Conservation (phyloP, 148 eudicot genomes). For the Vaccinium macrocarpon region DNA sequence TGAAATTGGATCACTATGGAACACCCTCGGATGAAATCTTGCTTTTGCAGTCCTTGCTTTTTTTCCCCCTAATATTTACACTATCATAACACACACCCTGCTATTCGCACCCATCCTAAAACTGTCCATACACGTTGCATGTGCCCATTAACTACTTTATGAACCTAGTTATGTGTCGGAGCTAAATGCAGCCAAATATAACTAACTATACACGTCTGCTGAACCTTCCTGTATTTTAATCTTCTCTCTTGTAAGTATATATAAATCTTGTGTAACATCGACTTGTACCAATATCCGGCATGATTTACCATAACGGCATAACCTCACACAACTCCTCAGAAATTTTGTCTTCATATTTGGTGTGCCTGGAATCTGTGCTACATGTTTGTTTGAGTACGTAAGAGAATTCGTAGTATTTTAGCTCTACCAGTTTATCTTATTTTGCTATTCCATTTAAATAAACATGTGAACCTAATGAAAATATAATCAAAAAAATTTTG, state of each 20-base stretch:
- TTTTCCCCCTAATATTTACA: too few species aligned
- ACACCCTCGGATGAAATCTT: too few species aligned
- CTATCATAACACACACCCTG: too few species aligned
- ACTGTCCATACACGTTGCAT: too few species aligned
- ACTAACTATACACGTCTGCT: not conserved
- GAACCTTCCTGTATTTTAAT: not conserved
- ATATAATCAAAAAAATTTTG: not conserved
- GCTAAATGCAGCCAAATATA: not conserved
- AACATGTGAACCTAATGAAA: not conserved
- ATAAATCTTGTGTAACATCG: not conserved
- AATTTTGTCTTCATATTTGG: not conserved
- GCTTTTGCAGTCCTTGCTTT: too few species aligned
- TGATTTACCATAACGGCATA: constrained; percentile 6
- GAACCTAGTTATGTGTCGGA: not conserved
- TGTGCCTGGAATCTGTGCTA: not conserved
- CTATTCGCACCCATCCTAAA: too few species aligned
- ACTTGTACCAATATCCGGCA: not conserved
- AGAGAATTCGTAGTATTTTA: not conserved
- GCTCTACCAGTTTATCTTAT: not conserved
- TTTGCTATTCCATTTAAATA: not conserved
- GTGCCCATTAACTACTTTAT: not conserved
- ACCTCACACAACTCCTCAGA: not conserved
- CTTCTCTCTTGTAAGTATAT: not conserved
- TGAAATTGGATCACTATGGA: too few species aligned
- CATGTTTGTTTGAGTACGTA: not conserved